A percentile compares a stretch with the other conserved stretches of the same genome.
phyloP scores from a whole-genome alignment of 495 filamentous ascomycete species.

The Rusavskia elegans region DNA sequence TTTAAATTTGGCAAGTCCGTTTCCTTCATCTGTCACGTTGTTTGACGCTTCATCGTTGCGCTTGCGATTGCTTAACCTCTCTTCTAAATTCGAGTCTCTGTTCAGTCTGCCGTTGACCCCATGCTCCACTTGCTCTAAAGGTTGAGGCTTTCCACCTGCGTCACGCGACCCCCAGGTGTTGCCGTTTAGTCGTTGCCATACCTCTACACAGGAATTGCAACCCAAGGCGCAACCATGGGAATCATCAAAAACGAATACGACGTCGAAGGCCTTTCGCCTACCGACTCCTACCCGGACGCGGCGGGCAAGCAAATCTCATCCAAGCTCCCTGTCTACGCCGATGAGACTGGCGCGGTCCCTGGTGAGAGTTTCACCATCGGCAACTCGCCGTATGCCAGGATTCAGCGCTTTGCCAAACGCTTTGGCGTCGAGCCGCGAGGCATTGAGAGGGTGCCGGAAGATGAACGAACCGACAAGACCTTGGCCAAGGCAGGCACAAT shows the following conservation, averaged over 20 bases:
- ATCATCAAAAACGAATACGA: constrained; percentile 8
- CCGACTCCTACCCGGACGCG: constrained; percentile 1
- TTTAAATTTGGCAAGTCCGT: no score
- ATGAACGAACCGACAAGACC: constrained; percentile 52
- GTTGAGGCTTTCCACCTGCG: no score
- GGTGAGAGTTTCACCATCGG: constrained; percentile 48
- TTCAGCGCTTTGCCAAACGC: constrained; percentile 53
- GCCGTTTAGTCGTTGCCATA: not conserved
- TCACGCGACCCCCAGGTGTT: not conserved
- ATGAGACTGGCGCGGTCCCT: constrained; percentile 30
- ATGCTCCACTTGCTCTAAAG: no score
- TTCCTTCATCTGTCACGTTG: constrained; percentile 5
- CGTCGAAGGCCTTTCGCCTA: constrained; percentile 7
- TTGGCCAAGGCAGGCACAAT: constrained; percentile 57
- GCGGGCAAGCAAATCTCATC: not conserved
- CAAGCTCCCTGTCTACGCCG: constrained; percentile 21
- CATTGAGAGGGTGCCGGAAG: constrained; percentile 62
- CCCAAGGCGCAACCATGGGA: constrained; percentile 10
- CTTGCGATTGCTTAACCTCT: not conserved
- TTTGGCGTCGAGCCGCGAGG: constrained; percentile 64
- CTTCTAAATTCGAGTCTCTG: not conserved
- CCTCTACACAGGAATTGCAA: no score
- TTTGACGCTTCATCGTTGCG: not conserved
- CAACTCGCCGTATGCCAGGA: constrained; percentile 42
- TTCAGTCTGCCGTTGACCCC: not conserved